Base-by-base conservation (phyloP, 1,139 yeast species). In the Saccharomyces pastorianus region DNA sequence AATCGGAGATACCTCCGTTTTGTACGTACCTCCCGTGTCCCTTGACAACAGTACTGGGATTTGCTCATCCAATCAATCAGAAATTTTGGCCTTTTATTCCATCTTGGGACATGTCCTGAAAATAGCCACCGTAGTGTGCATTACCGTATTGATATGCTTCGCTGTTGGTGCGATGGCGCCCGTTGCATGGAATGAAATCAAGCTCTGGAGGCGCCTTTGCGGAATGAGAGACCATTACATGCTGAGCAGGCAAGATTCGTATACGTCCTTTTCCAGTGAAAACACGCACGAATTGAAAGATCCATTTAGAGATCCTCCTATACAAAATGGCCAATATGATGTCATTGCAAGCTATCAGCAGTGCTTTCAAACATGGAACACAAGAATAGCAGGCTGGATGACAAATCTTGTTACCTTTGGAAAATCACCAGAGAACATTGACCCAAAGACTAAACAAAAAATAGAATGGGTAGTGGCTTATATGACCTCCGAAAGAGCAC, bases 391-490 rank as follows among this genome's bases (percentile, higher is more conserved):
- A 6, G 50, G 51, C n/a, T 14, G 48, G 23, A 23, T 62, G 6
- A 51, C 51, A 4, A 46, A 62, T 64, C 32, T 64, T 55, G 42
- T 64, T 66, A 41, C 61, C 61, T 13, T 55, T 53, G 41, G 53
- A 58, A 14, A 69, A 64, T 13, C 49, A 32, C 2, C 61, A 13
- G 28, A 49, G 5, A 28, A 51, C 7, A 48, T 51, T 3, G 48
- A 56, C 11, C 55, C 48, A 3, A 61, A 64, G 47, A 27, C 25
- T 11, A 63, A 56, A 26, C 49, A 50, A 6, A 65, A 65, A 41
- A 58, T 69, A 2, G 63, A 70, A 28, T 84, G 89, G 88, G 48
- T 80, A 1, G 55, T 76, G 1, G 74, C 77, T 42, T 84, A 80
- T 62, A 58, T 75, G n/a, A 65, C 79, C 1, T 79, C 86, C 0